phyloP scores from a whole-genome alignment of 2,329 filamentous ascomycete genomes.

The Neopestalotiopsis clavispora region DNA sequence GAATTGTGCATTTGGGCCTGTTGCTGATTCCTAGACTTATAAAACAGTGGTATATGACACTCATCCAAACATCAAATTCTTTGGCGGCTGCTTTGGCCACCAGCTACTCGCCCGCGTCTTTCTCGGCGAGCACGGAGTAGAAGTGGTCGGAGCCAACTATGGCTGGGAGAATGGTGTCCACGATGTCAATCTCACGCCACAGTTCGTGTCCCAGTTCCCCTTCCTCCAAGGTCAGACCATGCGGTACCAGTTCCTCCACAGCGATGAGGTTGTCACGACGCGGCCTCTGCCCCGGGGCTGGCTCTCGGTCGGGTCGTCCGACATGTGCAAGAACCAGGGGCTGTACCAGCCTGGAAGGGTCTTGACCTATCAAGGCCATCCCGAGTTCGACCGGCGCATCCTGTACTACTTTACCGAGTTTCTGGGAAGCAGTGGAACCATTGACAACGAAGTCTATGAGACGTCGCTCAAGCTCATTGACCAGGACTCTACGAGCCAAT shows the following conservation, averaged over 20 bases:
- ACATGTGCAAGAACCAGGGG: conserved; percentile 17
- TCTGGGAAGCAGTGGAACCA: conserved; percentile 9
- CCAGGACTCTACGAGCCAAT: conserved; percentile 2
- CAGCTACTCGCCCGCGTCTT: conserved; percentile 19
- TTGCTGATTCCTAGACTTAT: background rate
- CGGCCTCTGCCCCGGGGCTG: conserved; percentile 14
- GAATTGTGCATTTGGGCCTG: background rate
- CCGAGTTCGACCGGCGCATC: conserved; percentile 18
- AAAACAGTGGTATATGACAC: conserved; percentile 14
- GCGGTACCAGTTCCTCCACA: conserved; percentile 20
- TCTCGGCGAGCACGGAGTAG: conserved; percentile 12
- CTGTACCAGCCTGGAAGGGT: conserved; percentile 20
- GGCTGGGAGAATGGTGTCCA: conserved; percentile 22
- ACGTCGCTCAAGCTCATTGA: conserved; percentile 11
- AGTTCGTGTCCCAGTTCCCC: conserved; percentile 17
- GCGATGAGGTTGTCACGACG: conserved; percentile 15
- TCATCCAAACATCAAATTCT: conserved; percentile 18
- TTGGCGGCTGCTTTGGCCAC: conserved; percentile 22
- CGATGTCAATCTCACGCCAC: conserved; percentile 3
- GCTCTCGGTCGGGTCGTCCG: conserved; percentile 18
- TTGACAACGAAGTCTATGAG: conserved; percentile 12
- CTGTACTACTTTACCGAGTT: conserved; percentile 15
- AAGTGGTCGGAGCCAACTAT: conserved; percentile 9
- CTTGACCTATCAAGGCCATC: conserved; percentile 22
- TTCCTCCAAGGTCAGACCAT: conserved; percentile 4